These are phyloP conservation scores for Przewalskia tangutica DNA, from an alignment of 257 asterid genomes.

Conservation along the genomic window DNA sequence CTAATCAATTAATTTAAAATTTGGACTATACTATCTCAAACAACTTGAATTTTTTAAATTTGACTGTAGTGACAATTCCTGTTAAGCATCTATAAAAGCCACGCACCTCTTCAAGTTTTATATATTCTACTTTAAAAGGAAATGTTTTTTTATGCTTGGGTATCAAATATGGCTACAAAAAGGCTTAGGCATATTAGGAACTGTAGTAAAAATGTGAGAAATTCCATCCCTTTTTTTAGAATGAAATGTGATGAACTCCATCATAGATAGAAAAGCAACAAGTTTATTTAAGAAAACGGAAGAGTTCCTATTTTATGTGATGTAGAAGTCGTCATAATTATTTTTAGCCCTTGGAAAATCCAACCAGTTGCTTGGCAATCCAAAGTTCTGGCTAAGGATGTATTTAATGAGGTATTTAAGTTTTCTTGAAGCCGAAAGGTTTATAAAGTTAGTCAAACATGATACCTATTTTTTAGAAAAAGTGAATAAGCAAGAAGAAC, in stretches of 20 bases:
- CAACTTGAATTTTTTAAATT: neutral
- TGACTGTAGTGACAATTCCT: neutral
- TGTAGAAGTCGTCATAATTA: conserved; percentile 17
- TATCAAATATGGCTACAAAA: conserved; percentile 21
- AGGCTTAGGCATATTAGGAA: conserved; percentile 17
- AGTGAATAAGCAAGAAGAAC: conserved; percentile 9
- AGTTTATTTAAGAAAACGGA: conserved; percentile 27
- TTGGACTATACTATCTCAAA: neutral
- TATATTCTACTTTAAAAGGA: neutral
- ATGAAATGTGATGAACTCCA: conserved; percentile 3
- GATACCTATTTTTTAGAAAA: conserved; percentile 22
- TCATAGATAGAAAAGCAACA: neutral
- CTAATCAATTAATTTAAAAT: neutral
- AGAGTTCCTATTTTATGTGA: conserved; percentile 34
- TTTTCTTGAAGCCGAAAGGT: conserved; percentile 14
- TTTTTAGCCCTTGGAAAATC: conserved; percentile 16
- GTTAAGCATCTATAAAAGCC: neutral
- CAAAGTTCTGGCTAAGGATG: conserved; percentile 6
- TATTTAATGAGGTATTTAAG: conserved; percentile 18
- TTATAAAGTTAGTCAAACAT: conserved; percentile 10
- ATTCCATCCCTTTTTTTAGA: conserved; percentile 5
- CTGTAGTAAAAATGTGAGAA: conserved; percentile 16
- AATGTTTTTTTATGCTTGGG: neutral
- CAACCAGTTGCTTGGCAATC: conserved; percentile 26
- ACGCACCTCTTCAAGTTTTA: neutral